Evolutionary conservation across 768 basidiomycete genomes (phyloP), one percentile per base, ranked within the genome.

Genomic region (Strobilomyces dryophilus): DNA sequence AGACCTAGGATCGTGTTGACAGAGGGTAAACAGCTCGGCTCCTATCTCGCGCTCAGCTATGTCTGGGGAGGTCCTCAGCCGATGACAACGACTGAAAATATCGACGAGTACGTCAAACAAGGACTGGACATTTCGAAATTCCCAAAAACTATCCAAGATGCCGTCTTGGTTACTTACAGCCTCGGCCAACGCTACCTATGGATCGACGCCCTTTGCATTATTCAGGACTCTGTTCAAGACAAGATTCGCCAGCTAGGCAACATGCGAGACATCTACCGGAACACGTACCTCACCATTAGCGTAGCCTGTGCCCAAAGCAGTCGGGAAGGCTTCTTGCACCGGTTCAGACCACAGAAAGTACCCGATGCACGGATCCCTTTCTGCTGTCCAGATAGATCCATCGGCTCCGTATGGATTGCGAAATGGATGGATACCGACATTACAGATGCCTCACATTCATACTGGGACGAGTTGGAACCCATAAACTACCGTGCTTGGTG

Each of bases 121-220:
- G 47, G 47, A 20, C 12, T 48, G 26, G 47, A 48, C 47, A 48
- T 48, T 29, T 48, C 26, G 27, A 39, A 15, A 17, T 48, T 48
- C n/a, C 27, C 47, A 29, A 36, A 48, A 20, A 48, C 47, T 18
- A 39, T 48, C 24, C 47, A 39, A 39, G 47, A 48, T 9, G 47
- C 47, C 15, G 37, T 48, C 29, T n/a, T 39, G 14, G 37, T 48
- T 36, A 48, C 47, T 18, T 36, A 48, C 47, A 48, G 12, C 47
- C 37, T 48, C 24, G 36, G 47, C 27, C 47, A 48, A 9, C 47
- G 47, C 11, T 39, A 48, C 37, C 12, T 48, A 8, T 48, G 47
- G 47, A 39, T 48, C 27, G 47, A 48, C 29, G 47, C 47, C 6
- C 47, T 48, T 17, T 48, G 47, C 47, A 48, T 48, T 36, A 37